These are phyloP conservation scores for Wickerhamiella bombiphila DNA, from an alignment of 805 yeast genomes.

Conservation along the genomic window DNA sequence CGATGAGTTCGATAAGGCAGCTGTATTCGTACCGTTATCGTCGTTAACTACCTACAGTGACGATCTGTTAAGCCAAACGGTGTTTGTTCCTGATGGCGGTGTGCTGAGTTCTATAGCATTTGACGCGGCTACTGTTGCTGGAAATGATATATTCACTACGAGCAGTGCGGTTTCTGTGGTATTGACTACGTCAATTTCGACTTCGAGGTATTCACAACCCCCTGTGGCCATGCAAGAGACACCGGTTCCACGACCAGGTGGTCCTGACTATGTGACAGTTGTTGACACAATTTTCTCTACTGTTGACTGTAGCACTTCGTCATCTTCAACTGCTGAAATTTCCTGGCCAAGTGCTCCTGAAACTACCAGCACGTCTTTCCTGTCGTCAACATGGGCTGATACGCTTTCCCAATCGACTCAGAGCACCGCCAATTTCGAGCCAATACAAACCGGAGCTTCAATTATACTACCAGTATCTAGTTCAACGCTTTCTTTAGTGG, in stretches of 20 bases:
- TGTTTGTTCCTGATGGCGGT: neutral
- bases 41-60: neutral
- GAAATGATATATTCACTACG: neutral
- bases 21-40: neutral
- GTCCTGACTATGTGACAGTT: neutral
- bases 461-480: no score
- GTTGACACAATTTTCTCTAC: neutral
- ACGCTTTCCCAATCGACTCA: no score
- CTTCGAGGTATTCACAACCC: neutral
- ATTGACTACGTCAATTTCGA: neutral
- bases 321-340: no score
- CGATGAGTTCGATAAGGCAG: neutral
- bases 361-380: no score
- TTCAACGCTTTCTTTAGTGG: no score
- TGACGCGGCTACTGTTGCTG: neutral
- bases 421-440: no score
- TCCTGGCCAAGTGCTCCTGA: no score
- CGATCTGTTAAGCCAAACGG: neutral
- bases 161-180: neutral
- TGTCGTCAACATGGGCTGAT: no score
- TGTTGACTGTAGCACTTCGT: neutral
- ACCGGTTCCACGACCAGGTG: neutral
- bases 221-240: neutral
- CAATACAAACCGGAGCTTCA: no score
- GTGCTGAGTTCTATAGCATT: neutral